Evolutionary conservation across 169 alveolate species (phyloP), one percentile per base, ranked within the genome.

Genomic region (Eimeria necatrix): DNA sequence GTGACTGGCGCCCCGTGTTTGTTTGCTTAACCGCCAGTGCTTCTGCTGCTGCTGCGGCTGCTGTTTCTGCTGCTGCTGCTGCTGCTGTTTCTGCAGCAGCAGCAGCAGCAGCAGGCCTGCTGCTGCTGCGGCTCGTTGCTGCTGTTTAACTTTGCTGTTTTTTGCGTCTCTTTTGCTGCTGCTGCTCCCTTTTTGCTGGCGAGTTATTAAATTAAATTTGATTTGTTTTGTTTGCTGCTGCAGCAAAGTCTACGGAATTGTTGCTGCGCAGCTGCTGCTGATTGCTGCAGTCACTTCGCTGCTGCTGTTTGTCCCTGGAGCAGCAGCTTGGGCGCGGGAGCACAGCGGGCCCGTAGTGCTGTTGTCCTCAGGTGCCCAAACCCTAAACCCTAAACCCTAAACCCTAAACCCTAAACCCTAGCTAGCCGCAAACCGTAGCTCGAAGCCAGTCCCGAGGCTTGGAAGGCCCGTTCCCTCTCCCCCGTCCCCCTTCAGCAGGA

Each of bases 211-310:
- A 8, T 8, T 14, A 9, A 8, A 56, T 52, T 9, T 6, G 41
- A 24, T 26, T 48, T 71, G 16, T 22, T 52, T 20, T 89, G 20
- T 91, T 18, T 20, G 41, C 4, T 7, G 4, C 20, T 26, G 18
- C 95, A 91, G 95, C 71, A 91, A 91, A 70, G 95, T 91, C n/a
- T 91, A 91, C n/a, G 90, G 90, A 16, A 91, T 91, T 51, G 41
- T 91, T 18, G 80, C 91, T 7, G 46, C 60, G 46, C 95, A 91
- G 95, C 81, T 91, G 80, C 71, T 91, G 64, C 20, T 56, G 24
- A 91, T 90, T 5, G 52, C 95, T 4, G 70, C n/a, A 12, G 91
- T 91, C 12, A 24, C 95, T 14, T 26, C 95, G 26, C 84, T 91
- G 24, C 74, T 91, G 4, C 70, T 74, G 32, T 91, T 91, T 59